phyloP scores from a whole-genome alignment of 176 grass and related monocot species.

The Cymbopogon citratus region DNA sequence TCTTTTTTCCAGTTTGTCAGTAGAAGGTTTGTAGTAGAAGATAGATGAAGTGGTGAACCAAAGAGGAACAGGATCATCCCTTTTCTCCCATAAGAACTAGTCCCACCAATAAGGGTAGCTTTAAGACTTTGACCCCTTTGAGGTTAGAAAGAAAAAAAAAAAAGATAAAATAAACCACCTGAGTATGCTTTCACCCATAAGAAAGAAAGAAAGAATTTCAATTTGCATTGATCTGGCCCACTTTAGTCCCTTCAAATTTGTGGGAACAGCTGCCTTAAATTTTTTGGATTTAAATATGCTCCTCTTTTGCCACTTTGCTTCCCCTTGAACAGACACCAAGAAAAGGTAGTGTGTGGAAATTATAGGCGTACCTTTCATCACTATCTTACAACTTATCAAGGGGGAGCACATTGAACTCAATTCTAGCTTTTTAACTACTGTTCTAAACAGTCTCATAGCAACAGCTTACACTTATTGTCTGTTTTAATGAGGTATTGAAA shows the following conservation, averaged over 20 bases:
- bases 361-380: background rate
- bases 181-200: background rate
- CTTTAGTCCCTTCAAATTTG: constrained; percentile 7
- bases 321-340: background rate
- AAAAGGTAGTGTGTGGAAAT: background rate
- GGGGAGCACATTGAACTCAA: background rate
- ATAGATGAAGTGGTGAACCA: constrained; percentile 19
- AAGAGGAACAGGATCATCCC: background rate
- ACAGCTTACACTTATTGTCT: background rate
- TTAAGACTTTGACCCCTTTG: constrained; percentile 20
- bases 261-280: constrained; percentile 8
- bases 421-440: background rate
- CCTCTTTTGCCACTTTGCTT: background rate
- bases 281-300: constrained; percentile 15
- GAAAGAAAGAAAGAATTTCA: background rate
- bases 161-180: background rate
- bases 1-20: background rate
- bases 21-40: constrained; percentile 13
- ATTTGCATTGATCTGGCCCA: constrained; percentile 15
- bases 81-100: background rate
- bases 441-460: background rate
- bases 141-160: background rate
- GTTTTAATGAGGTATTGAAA: background rate
- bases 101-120: constrained; percentile 16
- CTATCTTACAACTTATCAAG: background rate